phyloP scores from a whole-genome alignment of 1,284 basidiomycete species.

The Boletellus deceptivus region DNA sequence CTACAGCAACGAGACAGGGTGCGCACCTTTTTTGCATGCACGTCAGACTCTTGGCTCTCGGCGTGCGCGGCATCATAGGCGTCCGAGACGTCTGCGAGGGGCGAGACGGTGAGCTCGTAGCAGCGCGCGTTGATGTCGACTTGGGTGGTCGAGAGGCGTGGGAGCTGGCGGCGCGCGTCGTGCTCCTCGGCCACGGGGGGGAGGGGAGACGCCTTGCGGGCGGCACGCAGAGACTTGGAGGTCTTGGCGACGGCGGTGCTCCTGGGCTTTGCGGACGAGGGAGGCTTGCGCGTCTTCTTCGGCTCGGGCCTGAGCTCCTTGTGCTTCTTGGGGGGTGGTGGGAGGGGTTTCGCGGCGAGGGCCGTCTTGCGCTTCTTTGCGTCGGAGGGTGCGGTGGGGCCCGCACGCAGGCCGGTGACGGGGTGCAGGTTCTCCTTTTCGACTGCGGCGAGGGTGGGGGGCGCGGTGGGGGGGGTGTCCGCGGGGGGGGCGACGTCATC shows the following conservation, averaged over 20 bases:
- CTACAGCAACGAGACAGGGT: constrained; percentile 3
- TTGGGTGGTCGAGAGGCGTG: constrained; percentile 30
- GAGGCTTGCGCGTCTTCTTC: constrained; percentile 58
- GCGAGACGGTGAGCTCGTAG: constrained; percentile 62
- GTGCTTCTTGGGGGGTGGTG: constrained; percentile 44
- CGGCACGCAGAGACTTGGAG: constrained; percentile 33
- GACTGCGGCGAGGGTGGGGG: constrained; percentile 37
- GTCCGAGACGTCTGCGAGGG: constrained; percentile 60
- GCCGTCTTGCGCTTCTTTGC: constrained; percentile 65
- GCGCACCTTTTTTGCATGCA: constrained; percentile 25
- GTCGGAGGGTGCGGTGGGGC: constrained; percentile 33
- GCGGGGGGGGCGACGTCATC: constrained; percentile 24
- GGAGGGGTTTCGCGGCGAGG: constrained; percentile 50
- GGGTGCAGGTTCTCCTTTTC: constrained; percentile 81
- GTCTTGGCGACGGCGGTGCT: constrained; percentile 29
- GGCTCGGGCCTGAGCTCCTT: constrained; percentile 42
- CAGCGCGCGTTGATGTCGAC: constrained; percentile 51
- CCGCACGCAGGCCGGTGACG: constrained; percentile 59
- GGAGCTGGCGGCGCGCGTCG: constrained; percentile 31
- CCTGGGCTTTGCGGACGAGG: constrained; percentile 33
- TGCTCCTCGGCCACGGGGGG: constrained; percentile 48
- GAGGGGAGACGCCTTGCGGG: constrained; percentile 40
- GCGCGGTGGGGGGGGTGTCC: constrained; percentile 34
- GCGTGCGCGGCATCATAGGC: constrained; percentile 42
- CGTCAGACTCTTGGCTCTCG: constrained; percentile 38